These are phyloP conservation scores for Pythium aristosporum DNA, from an alignment of 352 stramenopile species.

Conservation along the genomic window DNA sequence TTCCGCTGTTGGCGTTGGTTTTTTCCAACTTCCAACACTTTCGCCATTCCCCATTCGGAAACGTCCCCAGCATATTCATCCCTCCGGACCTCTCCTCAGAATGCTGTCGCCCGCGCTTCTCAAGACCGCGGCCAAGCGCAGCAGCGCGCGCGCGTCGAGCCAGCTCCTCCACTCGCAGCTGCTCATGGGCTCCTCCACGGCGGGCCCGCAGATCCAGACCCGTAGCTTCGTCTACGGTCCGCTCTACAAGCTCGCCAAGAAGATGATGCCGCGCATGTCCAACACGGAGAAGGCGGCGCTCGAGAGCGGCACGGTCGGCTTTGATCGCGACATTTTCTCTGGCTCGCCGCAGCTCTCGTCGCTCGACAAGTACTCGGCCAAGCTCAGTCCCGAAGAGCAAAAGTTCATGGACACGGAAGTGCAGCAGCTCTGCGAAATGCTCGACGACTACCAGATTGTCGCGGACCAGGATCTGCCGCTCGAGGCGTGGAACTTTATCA, in stretches of 20 bases:
- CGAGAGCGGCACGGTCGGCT: constrained; percentile 95
- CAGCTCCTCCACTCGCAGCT: constrained; percentile 10
- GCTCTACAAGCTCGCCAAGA: constrained; percentile 93
- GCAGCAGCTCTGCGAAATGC: constrained; percentile 93
- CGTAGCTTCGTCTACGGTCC: constrained; percentile 82
- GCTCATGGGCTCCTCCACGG: constrained; percentile 17
- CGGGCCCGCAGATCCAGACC: constrained; percentile 61
- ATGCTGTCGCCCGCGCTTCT: constrained; percentile 44
- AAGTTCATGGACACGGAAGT: constrained; percentile 96
- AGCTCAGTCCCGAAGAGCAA: constrained; percentile 92
- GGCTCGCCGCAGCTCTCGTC: constrained; percentile 90
- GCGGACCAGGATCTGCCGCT: constrained; percentile 90
- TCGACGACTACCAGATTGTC: constrained; percentile 96
- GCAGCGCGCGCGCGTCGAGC: constrained; percentile 17
- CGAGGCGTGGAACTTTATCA: constrained; percentile 96
- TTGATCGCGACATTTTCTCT: constrained; percentile 98
- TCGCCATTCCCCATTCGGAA: constrained; percentile 24
- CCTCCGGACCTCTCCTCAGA: neutral
- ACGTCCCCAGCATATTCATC: constrained; percentile 1
- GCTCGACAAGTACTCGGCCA: constrained; percentile 94
- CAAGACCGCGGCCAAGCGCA: constrained; percentile 44
- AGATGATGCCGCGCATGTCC: constrained; percentile 95
- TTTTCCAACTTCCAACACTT: constrained; percentile 2
- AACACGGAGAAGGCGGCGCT: constrained; percentile 95
- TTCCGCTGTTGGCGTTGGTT: constrained; percentile 11